Percentiles rank a stretch among this genome's conserved stretches.
These are phyloP conservation scores for Arctium minus DNA, from an alignment of 129 eudicot species.

Conservation along the genomic window DNA sequence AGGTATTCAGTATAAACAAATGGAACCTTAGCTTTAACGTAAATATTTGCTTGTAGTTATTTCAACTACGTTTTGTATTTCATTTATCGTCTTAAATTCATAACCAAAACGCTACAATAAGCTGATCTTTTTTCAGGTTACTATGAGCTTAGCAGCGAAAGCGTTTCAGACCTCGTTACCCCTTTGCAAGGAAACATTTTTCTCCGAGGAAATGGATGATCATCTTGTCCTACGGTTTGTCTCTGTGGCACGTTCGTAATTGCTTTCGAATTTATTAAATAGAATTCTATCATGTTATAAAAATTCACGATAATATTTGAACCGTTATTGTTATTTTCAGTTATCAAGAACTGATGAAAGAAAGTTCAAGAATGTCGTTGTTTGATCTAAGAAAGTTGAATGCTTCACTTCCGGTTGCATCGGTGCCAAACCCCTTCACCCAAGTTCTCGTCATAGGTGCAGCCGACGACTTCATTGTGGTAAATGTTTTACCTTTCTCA, in stretches of 20 bases:
- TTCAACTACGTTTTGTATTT: no score
- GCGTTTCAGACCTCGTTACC: constrained; percentile 84
- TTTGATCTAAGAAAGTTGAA: constrained; percentile 90
- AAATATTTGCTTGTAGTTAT: no score
- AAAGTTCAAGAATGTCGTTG: constrained; percentile 86
- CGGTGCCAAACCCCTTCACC: constrained; percentile 34
- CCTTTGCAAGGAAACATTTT: constrained; percentile 87
- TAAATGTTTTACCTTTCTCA: constrained; percentile 10
- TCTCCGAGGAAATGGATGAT: constrained; percentile 76
- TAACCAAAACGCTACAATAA: no score
- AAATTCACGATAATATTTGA: not conserved
- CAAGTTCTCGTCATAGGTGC: constrained; percentile 77
- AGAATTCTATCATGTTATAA: not conserved
- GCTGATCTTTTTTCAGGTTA: constrained; percentile 47
- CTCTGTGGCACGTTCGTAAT: not conserved
- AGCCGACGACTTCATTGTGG: constrained; percentile 86
- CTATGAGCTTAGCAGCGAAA: constrained; percentile 92
- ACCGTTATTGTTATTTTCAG: constrained; percentile 29
- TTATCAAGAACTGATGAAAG: constrained; percentile 80
- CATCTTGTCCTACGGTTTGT: constrained; percentile 68
- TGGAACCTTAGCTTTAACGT: no score
- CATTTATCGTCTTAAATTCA: no score
- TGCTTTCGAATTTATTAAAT: constrained; percentile 4
- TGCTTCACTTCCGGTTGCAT: constrained; percentile 85
- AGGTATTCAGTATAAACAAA: no score